Percentiles rank a stretch among this genome's conserved stretches.
These are phyloP conservation scores for Cercospora janseana DNA, from an alignment of 2,329 filamentous ascomycete species.

Conservation along the genomic window DNA sequence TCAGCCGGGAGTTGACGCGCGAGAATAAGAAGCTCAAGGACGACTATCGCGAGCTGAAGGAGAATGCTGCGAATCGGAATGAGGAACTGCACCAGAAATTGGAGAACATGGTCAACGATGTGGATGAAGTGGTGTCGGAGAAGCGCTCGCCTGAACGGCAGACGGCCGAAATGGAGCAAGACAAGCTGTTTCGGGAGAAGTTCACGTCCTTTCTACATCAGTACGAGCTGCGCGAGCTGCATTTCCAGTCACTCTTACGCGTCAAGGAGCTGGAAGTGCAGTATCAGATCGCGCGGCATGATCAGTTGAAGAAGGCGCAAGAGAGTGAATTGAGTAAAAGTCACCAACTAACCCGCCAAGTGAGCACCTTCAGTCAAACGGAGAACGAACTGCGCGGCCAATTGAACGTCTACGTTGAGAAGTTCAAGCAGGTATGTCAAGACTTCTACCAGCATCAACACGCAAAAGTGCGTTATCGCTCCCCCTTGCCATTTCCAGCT, in stretches of 20 bases:
- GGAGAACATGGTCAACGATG: slow-evolving; percentile 73
- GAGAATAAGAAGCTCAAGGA: slow-evolving; percentile 99
- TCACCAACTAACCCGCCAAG: slow-evolving; percentile 82
- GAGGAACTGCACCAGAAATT: slow-evolving; percentile 82
- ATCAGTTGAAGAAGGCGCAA: slow-evolving; percentile 84
- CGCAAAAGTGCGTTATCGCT: slow-evolving; percentile 17
- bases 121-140: slow-evolving; percentile 84
- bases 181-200: slow-evolving; percentile 78
- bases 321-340: slow-evolving; percentile 78
- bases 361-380: slow-evolving; percentile 93
- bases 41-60: slow-evolving; percentile 80
- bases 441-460: slow-evolving; percentile 17
- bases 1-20: slow-evolving; percentile 88
- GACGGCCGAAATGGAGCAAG: slow-evolving; percentile 82
- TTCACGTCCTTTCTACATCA: slow-evolving; percentile 96
- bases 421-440: slow-evolving; percentile 88
- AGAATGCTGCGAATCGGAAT: slow-evolving; percentile 78
- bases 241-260: slow-evolving; percentile 87
- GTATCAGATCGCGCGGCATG: slow-evolving; percentile 81
- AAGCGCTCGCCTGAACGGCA: slow-evolving; percentile 73
- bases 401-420: slow-evolving; percentile 97
- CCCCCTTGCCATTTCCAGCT: slow-evolving; percentile 10
- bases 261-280: slow-evolving; percentile 96
- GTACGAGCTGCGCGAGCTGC: slow-evolving; percentile 90
- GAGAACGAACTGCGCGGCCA: slow-evolving; percentile 91